These are phyloP conservation scores for Diplogelasinospora grovesii DNA, from an alignment of 495 filamentous ascomycete genomes.

Conservation along the genomic window DNA sequence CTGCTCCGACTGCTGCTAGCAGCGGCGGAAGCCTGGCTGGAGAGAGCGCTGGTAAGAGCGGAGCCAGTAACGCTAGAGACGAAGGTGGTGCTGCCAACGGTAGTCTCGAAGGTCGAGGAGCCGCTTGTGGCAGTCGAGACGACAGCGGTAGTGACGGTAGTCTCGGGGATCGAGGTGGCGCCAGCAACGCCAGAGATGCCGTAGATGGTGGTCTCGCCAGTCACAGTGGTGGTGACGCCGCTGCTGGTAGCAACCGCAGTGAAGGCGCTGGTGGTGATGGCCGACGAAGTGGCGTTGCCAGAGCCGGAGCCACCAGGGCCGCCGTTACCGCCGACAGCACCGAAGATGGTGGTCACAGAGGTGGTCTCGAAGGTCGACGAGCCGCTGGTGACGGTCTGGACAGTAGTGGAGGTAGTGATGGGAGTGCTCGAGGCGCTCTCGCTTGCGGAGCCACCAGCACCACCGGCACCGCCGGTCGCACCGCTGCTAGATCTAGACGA, in stretches of 20 bases:
- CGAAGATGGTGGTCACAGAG: constrained; percentile 19
- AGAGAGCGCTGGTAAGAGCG: constrained; percentile 7
- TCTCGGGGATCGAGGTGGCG: constrained; percentile 8
- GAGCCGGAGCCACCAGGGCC: constrained; percentile 13
- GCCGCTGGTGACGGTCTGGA: constrained; percentile 26
- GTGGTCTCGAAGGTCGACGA: constrained; percentile 19
- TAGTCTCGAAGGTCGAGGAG: constrained; percentile 12
- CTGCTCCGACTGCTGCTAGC: constrained; percentile 10
- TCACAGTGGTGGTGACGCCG: constrained; percentile 12
- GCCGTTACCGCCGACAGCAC: constrained; percentile 2
- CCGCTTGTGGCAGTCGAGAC: constrained; percentile 9
- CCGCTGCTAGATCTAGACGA: not conserved
- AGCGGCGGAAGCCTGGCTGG: constrained; percentile 6
- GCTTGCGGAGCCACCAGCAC: not conserved
- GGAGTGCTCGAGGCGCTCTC: constrained; percentile 5
- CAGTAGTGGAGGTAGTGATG: constrained; percentile 22
- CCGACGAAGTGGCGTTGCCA: constrained; percentile 17
- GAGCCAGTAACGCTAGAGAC: constrained; percentile 9
- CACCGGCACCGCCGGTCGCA: not conserved
- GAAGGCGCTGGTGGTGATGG: constrained; percentile 28
- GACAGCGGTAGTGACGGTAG: constrained; percentile 7
- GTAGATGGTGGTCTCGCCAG: constrained; percentile 17
- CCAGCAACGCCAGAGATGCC: constrained; percentile 13
- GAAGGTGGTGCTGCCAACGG: constrained; percentile 12
- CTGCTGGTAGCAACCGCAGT: constrained; percentile 24